Evolutionary conservation across 2,329 filamentous ascomycete species (phyloP), one percentile per base, ranked within the genome.

Genomic region (Didymella pinodella): DNA sequence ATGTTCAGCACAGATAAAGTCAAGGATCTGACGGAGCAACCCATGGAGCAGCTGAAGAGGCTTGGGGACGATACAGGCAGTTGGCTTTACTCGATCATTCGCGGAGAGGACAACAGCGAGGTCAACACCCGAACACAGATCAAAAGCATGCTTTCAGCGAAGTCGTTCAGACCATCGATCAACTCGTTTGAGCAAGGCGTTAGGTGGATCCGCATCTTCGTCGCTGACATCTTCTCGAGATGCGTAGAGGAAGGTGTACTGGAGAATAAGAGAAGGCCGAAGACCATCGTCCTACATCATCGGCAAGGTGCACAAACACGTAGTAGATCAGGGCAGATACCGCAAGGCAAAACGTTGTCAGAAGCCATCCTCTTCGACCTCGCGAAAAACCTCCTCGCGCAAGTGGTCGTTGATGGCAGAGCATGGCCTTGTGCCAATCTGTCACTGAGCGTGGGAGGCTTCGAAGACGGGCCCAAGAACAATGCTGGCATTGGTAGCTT

Each of bases 101-200:
- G 95, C 11, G 95, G 95, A 1, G 87, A 93, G 61, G 95, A 99
- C 75, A 81, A 83, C 48, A 95, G 90, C 68, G 93, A 97, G 76
- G 92, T 99, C 65, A 97, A 92, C 71, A 86, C 92, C 28, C 85
- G 94, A 50, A 97, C 93, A 1, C 91, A 95, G 71, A 97, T 97
- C 80, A 97, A 98, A 76, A 95, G 91, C 16, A 98, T 99, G 93
- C 83, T 98, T 14, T 97, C 93, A 1, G 93, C 95, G 20, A 99
- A 99, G 75, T 96, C 93, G 0, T 99, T 99, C 71, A 85, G 91
- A 26, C 95, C 95, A 0, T 87, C 85, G 55, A 94, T 98, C 73
- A 90, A 88, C 66, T 89, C 84, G 2, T 80, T 86, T 18, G 92
- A 95, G 22, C 91, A 96, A 74, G 94, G 89, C 1, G 81, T 86